A percentile compares a stretch with the other conserved stretches of the same genome.
Evolutionary conservation across 1,284 basidiomycete genomes (phyloP).

Genomic region (Sporisorium scitamineum): DNA sequence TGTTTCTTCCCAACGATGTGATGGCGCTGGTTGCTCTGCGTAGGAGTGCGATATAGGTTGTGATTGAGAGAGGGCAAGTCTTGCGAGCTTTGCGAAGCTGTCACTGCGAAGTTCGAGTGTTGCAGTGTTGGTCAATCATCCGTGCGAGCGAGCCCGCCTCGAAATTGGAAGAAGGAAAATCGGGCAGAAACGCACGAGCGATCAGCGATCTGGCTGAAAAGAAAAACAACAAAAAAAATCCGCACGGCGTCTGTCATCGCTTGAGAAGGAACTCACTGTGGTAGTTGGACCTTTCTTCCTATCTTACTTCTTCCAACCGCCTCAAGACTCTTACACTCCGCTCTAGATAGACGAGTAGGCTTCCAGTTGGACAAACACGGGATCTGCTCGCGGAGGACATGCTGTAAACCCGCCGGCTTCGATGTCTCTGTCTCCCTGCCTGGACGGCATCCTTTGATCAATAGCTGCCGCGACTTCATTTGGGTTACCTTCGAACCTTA

Average conservation of each 20-base stretch:
- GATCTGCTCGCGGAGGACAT: slow-evolving; percentile 7
- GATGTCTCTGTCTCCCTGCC: slow-evolving; percentile 9
- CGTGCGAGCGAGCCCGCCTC: slow-evolving; percentile 8
- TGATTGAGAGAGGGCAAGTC: background rate
- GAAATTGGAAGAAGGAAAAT: background rate
- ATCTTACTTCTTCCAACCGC: background rate
- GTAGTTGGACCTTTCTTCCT: no score
- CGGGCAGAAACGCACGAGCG: slow-evolving; percentile 7
- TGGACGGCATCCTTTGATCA: slow-evolving; percentile 13
- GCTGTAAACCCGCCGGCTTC: slow-evolving; percentile 11
- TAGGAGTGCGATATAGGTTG: background rate
- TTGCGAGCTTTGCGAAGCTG: background rate
- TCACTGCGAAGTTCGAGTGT: background rate
- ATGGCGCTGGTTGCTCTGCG: background rate
- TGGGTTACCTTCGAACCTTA: slow-evolving; percentile 12
- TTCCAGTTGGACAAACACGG: background rate
- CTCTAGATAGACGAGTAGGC: background rate
- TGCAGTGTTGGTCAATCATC: slow-evolving; percentile 6
- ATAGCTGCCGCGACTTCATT: slow-evolving; percentile 32
- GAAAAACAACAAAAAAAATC: slow-evolving; percentile 8
- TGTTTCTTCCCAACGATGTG: background rate
- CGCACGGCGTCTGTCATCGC: background rate
- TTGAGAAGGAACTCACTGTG: background rate
- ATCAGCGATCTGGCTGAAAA: slow-evolving; percentile 4
- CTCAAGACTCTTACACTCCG: slow-evolving; percentile 4